Evolutionary conservation across 768 basidiomycete genomes (phyloP).

Genomic region (Lenzites betulinus): DNA sequence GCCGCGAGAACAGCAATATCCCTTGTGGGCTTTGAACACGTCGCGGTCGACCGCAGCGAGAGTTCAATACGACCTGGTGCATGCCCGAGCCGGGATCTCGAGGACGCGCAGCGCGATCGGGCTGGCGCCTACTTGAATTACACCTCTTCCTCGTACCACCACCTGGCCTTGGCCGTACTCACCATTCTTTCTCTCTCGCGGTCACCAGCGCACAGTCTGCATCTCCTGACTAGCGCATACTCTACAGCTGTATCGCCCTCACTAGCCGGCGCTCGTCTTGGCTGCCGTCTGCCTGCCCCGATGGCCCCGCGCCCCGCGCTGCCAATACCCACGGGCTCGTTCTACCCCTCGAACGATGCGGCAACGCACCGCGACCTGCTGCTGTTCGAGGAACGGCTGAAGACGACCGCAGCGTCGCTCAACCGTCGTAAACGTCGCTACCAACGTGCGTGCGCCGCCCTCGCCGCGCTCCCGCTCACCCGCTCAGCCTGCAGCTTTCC

Average conservation of each 20-base stretch:
- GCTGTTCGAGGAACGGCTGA: conserved; percentile 94
- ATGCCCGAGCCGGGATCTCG: neutral
- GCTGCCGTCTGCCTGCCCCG: neutral
- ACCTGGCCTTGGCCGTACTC: neutral
- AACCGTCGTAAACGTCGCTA: conserved; percentile 81
- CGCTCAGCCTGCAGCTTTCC: neutral
- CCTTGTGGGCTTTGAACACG: too few relatives aligned
- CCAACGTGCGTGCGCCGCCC: conserved; percentile 56
- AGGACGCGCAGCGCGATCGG: neutral
- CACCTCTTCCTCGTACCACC: conserved; percentile 3
- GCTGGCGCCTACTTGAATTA: neutral
- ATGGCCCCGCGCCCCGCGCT: conserved; percentile 17
- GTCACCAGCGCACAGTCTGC: too few relatives aligned
- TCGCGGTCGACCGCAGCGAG: too few relatives aligned
- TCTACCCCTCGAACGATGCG: conserved; percentile 68
- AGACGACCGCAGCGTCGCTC: conserved; percentile 84
- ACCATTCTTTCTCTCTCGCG: too few relatives aligned
- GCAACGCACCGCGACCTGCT: conserved; percentile 87
- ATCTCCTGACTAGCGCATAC: too few relatives aligned
- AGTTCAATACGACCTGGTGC: too few relatives aligned
- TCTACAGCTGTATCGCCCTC: too few relatives aligned
- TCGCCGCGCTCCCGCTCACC: neutral
- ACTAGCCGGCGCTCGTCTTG: neutral
- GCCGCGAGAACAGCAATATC: too few relatives aligned
- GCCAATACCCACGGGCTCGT: conserved; percentile 34